Percentiles rank a stretch among this genome's conserved stretches.
Evolutionary conservation across 2,329 filamentous ascomycete genomes (phyloP).

Genomic region (Esteya vermicola): DNA sequence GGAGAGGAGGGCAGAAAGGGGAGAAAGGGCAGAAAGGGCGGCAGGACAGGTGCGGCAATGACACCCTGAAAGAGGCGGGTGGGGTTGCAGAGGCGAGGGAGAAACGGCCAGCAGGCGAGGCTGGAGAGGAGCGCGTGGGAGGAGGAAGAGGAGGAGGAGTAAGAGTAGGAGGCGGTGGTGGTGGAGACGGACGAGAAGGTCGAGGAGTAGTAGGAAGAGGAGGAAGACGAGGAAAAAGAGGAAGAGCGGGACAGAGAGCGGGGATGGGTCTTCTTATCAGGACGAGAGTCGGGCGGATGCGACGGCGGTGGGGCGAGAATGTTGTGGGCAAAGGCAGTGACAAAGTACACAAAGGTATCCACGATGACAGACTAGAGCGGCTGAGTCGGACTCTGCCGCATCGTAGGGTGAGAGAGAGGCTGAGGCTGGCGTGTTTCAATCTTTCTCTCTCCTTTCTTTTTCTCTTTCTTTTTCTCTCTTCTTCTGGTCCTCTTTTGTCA

Average conservation of each 20-base stretch:
- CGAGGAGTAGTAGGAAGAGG: slow-evolving; percentile 5
- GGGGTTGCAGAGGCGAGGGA: slow-evolving; percentile 25
- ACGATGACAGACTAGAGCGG: slow-evolving; percentile 39
- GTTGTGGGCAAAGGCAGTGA: slow-evolving; percentile 19
- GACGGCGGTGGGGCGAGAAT: slow-evolving; percentile 2
- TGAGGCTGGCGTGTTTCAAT: too few species aligned
- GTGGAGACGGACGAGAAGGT: neutral
- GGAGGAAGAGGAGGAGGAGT: slow-evolving; percentile 9
- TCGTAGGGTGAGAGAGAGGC: slow-evolving; percentile 24
- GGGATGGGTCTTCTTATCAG: slow-evolving; percentile 1
- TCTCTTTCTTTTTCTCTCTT: too few species aligned
- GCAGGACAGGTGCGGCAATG: slow-evolving; percentile 40
- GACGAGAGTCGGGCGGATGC: neutral
- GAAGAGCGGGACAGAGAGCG: slow-evolving; percentile 12
- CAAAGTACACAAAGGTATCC: slow-evolving; percentile 35
- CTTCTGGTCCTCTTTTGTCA: too few species aligned
- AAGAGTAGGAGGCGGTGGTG: neutral
- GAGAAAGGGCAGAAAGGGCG: too few species aligned
- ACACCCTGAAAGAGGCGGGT: slow-evolving; percentile 40
- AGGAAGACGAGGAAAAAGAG: neutral
- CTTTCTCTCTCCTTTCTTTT: too few species aligned
- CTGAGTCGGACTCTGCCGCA: slow-evolving; percentile 45
- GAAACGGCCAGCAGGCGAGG: slow-evolving; percentile 7
- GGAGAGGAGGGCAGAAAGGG: too few species aligned
- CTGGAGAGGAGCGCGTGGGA: slow-evolving; percentile 2